These are phyloP conservation scores for Trichoderma endophyticum DNA, from an alignment of 2,329 filamentous ascomycete species.

Conservation along the genomic window DNA sequence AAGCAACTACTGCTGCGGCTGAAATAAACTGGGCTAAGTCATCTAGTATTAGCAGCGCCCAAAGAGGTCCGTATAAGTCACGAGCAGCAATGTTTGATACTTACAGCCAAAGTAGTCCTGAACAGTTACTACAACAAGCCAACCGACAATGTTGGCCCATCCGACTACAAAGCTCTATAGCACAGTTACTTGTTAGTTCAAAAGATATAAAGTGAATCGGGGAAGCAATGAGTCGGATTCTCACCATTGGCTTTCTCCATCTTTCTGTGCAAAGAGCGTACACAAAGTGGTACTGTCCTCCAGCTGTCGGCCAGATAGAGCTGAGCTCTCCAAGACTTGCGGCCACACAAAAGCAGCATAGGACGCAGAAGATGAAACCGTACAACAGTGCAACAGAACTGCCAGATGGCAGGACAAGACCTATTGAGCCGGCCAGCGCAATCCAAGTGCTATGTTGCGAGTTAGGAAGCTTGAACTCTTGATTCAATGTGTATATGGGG, in stretches of 20 bases:
- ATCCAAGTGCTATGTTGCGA: not conserved
- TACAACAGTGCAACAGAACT: slow-evolving; percentile 2
- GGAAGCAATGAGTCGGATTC: not conserved
- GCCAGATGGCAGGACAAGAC: not conserved
- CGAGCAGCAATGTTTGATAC: not conserved
- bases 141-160: slow-evolving; percentile 9
- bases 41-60: not conserved
- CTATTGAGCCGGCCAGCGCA: slow-evolving; percentile 8
- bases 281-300: slow-evolving; percentile 12
- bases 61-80: not conserved
- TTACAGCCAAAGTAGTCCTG: slow-evolving; percentile 11
- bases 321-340: slow-evolving; percentile 9
- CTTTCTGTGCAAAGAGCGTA: slow-evolving; percentile 6
- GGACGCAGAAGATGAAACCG: slow-evolving; percentile 3
- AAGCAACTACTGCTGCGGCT: slow-evolving; percentile 6
- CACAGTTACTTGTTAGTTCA: not conserved
- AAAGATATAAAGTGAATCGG: not conserved
- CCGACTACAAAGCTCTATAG: slow-evolving; percentile 1
- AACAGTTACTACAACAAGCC: slow-evolving; percentile 9
- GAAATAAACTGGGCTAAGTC: slow-evolving; percentile 4
- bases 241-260: slow-evolving; percentile 7
- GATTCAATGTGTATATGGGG: not conserved
- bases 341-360: slow-evolving; percentile 5
- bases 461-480: not conserved
- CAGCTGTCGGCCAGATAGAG: slow-evolving; percentile 2